These are phyloP conservation scores for Pelargonium nanum DNA, from an alignment of 345 rosid genomes.

Conservation along the genomic window DNA sequence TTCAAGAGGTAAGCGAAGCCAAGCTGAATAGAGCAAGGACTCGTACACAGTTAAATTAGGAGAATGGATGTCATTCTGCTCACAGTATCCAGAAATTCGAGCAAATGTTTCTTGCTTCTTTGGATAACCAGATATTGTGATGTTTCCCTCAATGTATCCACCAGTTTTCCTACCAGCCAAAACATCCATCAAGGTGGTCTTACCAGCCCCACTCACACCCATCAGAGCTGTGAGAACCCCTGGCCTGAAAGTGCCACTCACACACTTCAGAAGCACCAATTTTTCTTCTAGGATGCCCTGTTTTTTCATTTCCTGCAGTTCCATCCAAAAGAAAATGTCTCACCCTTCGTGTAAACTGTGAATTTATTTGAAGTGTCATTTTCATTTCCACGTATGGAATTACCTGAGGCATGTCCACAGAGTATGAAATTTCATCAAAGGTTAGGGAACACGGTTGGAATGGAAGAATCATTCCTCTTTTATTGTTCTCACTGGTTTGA, in stretches of 20 bases:
- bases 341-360: too few relatives aligned
- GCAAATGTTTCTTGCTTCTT: slow-evolving; percentile 53
- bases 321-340: too few relatives aligned
- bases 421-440: slow-evolving; percentile 36
- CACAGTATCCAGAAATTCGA: slow-evolving; percentile 46
- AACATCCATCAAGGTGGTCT: slow-evolving; percentile 51
- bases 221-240: too few relatives aligned
- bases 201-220: slow-evolving; percentile 47
- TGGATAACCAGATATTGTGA: slow-evolving; percentile 37
- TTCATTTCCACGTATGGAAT: background rate
- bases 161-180: slow-evolving; percentile 48
- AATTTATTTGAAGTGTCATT: too few relatives aligned
- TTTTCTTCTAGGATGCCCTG: slow-evolving; percentile 31
- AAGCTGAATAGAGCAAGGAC: slow-evolving; percentile 42
- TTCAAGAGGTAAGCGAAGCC: slow-evolving; percentile 39
- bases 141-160: slow-evolving; percentile 37
- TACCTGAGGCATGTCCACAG: slow-evolving; percentile 59
- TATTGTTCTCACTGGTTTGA: slow-evolving; percentile 18
- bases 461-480: slow-evolving; percentile 57
- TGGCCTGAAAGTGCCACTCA: slow-evolving; percentile 43
- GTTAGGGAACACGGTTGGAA: slow-evolving; percentile 43
- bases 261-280: slow-evolving; percentile 37
- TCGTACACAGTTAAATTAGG: slow-evolving; percentile 42
- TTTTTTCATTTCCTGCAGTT: slow-evolving; percentile 37
- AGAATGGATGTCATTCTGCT: slow-evolving; percentile 53